phyloP scores from a whole-genome alignment of 2,329 filamentous ascomycete genomes.

The Zymoseptoria brevis region DNA sequence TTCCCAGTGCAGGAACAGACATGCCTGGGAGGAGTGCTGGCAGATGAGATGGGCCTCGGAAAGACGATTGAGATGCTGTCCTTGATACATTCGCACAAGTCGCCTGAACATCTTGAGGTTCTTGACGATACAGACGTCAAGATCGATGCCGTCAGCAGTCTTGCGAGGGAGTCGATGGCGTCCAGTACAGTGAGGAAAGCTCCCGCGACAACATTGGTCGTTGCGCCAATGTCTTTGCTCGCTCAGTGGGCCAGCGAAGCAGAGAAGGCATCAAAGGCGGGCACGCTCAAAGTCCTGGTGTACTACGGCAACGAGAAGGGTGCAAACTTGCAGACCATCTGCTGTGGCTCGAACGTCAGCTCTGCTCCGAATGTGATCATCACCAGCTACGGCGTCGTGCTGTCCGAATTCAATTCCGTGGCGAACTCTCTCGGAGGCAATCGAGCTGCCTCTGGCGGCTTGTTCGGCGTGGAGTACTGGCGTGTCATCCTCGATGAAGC shows the following conservation, averaged over 20 bases:
- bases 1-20: conserved; percentile 93
- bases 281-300: conserved; percentile 73
- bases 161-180: conserved; percentile 54
- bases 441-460: conserved; percentile 45
- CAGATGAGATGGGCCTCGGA: conserved; percentile 94
- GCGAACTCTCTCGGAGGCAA: conserved; percentile 54
- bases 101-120: conserved; percentile 31
- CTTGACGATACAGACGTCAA: conserved; percentile 19
- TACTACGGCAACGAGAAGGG: conserved; percentile 89
- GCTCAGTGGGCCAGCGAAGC: conserved; percentile 96
- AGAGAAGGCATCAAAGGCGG: conserved; percentile 76
- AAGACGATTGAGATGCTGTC: conserved; percentile 99
- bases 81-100: conserved; percentile 75
- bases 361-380: conserved; percentile 84
- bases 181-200: conserved; percentile 56
- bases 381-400: conserved; percentile 84
- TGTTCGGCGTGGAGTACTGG: conserved; percentile 93
- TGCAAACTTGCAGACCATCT: conserved; percentile 68
- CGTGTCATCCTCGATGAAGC: conserved; percentile 92
- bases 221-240: conserved; percentile 96
- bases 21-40: conserved; percentile 84
- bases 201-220: conserved; percentile 82
- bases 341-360: conserved; percentile 62
- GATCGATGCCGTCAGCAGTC: conserved; percentile 46
- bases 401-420: conserved; percentile 81